A percentile compares a stretch with the other conserved stretches of the same genome.
Conservation (phyloP, 2,329 filamentous ascomycete species). For the Claviceps lovelessii region DNA sequence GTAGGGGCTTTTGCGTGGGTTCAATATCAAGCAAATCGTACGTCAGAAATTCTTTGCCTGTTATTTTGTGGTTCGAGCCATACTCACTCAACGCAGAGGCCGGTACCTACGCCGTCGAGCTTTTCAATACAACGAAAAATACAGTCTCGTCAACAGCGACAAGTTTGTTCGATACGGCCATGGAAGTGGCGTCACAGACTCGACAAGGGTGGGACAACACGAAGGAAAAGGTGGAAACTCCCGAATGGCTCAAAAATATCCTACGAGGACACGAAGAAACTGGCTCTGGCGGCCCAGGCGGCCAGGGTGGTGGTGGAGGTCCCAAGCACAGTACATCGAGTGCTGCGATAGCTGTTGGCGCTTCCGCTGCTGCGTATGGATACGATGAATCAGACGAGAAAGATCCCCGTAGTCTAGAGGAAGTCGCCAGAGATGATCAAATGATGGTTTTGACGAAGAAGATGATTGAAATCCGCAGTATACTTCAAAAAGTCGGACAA, state of each 20-base stretch:
- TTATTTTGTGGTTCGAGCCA: not conserved
- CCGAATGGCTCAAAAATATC: conserved; percentile 68
- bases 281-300: conserved; percentile 35
- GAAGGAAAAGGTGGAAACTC: conserved; percentile 56
- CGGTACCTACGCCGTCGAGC: conserved; percentile 39
- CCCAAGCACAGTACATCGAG: conserved; percentile 46
- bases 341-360: conserved; percentile 51
- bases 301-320: conserved; percentile 32
- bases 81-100: conserved; percentile 27
- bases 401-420: conserved; percentile 44
- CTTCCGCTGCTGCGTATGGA: conserved; percentile 64
- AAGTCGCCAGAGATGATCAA: conserved; percentile 76
- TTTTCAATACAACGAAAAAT: conserved; percentile 61
- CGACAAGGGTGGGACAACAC: conserved; percentile 69
- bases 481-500: conserved; percentile 83
- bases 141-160: conserved; percentile 55
- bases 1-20: conserved; percentile 81
- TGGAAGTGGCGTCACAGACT: conserved; percentile 65
- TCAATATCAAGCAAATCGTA: conserved; percentile 88
- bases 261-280: conserved; percentile 47
- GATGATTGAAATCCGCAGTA: conserved; percentile 96
- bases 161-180: conserved; percentile 55
- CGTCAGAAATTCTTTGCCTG: conserved; percentile 20
- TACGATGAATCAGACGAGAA: conserved; percentile 57
- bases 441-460: conserved; percentile 99